Percentiles rank a stretch among this genome's conserved stretches.
Evolutionary conservation across 306 rosid species (phyloP).

Genomic region (Pyrus bretschneideri): DNA sequence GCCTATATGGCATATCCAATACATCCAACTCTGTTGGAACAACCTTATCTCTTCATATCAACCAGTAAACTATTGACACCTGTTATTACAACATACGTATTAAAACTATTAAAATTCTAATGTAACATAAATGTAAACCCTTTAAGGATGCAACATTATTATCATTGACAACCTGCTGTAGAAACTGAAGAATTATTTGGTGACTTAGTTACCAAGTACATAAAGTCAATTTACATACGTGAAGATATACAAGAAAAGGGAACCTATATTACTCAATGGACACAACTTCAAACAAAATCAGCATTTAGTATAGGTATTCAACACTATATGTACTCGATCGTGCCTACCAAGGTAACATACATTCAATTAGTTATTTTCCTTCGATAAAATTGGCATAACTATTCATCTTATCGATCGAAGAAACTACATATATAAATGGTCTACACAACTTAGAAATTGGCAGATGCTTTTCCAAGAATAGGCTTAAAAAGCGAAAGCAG

Average conservation of each 20-base stretch:
- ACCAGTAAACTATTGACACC: too few relatives aligned
- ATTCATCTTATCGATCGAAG: neutral
- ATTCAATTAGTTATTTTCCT: too few relatives aligned
- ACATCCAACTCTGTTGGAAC: too few relatives aligned
- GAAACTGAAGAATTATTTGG: too few relatives aligned
- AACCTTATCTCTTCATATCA: too few relatives aligned
- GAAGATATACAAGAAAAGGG: neutral
- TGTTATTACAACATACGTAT: neutral
- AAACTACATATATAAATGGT: too few relatives aligned
- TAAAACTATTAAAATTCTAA: neutral
- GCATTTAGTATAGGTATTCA: neutral
- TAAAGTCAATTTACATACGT: neutral
- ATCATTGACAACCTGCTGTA: slow-evolving; percentile 77
- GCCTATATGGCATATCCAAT: too few relatives aligned
- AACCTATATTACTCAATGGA: neutral
- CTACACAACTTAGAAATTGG: too few relatives aligned
- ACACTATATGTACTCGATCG: neutral
- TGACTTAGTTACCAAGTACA: neutral
- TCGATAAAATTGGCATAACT: too few relatives aligned
- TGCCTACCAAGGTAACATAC: too few relatives aligned
- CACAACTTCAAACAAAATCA: neutral
- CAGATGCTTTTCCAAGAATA: too few relatives aligned
- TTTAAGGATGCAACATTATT: slow-evolving; percentile 87
- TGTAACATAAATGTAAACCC: slow-evolving; percentile 7
- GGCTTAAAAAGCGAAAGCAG: too few relatives aligned